Conservation (phyloP, 306 rosid species). For the Cicer arietinum region DNA sequence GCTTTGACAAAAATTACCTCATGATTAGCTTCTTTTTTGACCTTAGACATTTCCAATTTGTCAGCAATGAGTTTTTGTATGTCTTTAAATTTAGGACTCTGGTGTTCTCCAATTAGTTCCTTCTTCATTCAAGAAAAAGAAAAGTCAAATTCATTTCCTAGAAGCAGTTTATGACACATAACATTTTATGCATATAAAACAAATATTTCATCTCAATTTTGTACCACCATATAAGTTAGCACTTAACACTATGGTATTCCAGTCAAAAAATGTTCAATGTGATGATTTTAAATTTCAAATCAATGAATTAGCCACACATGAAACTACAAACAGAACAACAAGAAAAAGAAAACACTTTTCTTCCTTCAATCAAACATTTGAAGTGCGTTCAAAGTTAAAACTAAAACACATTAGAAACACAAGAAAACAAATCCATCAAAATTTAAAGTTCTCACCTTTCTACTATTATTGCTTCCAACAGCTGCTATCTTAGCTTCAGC, state of each 20-base stretch:
- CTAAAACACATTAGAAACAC: not conserved
- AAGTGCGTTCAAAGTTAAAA: conserved; percentile 3
- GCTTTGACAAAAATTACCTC: conserved; percentile 49
- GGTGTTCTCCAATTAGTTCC: conserved; percentile 58
- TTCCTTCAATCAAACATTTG: not conserved
- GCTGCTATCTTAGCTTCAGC: conserved; percentile 66
- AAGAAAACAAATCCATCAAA: conserved; percentile 27
- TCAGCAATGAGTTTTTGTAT: conserved; percentile 80
- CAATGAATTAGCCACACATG: conserved; percentile 28
- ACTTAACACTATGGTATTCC: conserved; percentile 16
- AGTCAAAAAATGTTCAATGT: conserved; percentile 26
- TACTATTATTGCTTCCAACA: conserved; percentile 32
- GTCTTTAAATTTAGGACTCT: conserved; percentile 67
- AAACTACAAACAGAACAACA: conserved; percentile 7
- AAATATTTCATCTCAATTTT: conserved; percentile 11
- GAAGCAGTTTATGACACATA: conserved; percentile 1
- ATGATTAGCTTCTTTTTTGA: conserved; percentile 49
- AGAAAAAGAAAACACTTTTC: not conserved
- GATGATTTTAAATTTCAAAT: not conserved
- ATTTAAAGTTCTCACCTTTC: conserved; percentile 53
- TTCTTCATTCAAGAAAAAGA: conserved; percentile 51
- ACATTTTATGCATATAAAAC: not conserved
- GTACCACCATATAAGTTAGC: not conserved
- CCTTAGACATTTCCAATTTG: conserved; percentile 65
- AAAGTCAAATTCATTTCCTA: conserved; percentile 38